Conservation (phyloP, 2,329 filamentous ascomycete species). For the Bipolaris bicolor region DNA sequence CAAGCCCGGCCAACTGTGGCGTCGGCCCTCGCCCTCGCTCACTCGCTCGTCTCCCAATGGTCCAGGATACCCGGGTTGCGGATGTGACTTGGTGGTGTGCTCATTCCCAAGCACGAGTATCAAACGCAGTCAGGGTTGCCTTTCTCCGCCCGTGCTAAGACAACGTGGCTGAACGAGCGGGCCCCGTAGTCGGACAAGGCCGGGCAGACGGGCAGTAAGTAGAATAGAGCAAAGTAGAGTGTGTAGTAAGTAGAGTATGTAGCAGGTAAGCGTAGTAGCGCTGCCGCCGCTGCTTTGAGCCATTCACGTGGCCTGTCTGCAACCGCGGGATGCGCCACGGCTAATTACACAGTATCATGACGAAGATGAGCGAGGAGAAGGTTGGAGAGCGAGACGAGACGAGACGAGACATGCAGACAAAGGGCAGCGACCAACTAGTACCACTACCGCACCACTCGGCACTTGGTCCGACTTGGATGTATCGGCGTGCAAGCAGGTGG, state of each 20-base stretch:
- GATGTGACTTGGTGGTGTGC: not conserved
- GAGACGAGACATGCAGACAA: not conserved
- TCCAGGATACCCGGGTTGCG: conserved; percentile 1
- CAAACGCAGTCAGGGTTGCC: conserved; percentile 13
- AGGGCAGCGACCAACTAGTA: not conserved
- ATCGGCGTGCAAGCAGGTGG: not conserved
- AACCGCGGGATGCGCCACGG: conserved; percentile 17
- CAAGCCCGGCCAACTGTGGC: not conserved
- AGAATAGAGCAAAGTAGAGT: not conserved
- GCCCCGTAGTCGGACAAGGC: no score
- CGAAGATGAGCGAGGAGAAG: not conserved
- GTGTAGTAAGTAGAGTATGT: not conserved
- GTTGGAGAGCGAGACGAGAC: not conserved
- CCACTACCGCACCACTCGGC: not conserved
- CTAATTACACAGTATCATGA: not conserved
- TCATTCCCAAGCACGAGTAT: conserved; percentile 5
- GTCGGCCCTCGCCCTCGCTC: not conserved
- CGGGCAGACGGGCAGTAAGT: no score
- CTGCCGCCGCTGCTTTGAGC: no score
- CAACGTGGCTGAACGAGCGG: conserved; percentile 1
- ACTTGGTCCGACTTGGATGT: not conserved
- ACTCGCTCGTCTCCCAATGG: not conserved
- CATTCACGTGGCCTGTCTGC: not conserved
- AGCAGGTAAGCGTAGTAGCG: not conserved
- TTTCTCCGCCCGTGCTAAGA: conserved; percentile 14